Evolutionary conservation across 1,139 yeast species (phyloP).

Genomic region (Kodamaea ohmeri): DNA sequence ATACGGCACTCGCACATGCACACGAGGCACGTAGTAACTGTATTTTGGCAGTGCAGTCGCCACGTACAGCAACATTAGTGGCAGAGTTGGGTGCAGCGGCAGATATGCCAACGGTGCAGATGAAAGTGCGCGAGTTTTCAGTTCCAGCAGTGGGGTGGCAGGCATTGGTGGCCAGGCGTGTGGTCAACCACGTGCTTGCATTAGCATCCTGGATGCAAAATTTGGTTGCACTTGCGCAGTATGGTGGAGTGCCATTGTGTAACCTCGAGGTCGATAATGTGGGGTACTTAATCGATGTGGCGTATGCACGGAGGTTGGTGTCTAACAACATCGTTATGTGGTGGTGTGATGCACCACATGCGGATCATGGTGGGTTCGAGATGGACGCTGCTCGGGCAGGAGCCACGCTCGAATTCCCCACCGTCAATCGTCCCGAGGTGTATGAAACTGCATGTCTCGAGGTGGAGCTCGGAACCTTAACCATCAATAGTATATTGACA

Average conservation of each 20-base stretch:
- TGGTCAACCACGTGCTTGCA: conserved; percentile 69
- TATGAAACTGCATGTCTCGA: conserved; percentile 81
- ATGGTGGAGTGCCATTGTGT: conserved; percentile 82
- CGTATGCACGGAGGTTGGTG: conserved; percentile 74
- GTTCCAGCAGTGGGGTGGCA: conserved; percentile 92
- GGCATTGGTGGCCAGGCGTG: conserved; percentile 58
- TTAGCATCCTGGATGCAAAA: conserved; percentile 74
- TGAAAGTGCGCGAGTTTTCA: conserved; percentile 53
- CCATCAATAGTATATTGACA: conserved; percentile 82
- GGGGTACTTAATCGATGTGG: conserved; percentile 78
- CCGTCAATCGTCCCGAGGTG: conserved; percentile 74
- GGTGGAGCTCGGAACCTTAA: conserved; percentile 71
- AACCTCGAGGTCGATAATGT: conserved; percentile 75
- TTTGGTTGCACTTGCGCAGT: conserved; percentile 62
- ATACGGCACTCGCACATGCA: conserved; percentile 52
- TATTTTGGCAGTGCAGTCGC: conserved; percentile 73
- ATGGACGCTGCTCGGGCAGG: conserved; percentile 52
- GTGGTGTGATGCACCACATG: conserved; percentile 86
- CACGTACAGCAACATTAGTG: conserved; percentile 48
- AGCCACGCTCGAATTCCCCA: conserved; percentile 68
- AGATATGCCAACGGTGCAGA: conserved; percentile 65
- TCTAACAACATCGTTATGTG: conserved; percentile 73
- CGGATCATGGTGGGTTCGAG: conserved; percentile 86
- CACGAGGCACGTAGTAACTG: conserved; percentile 70
- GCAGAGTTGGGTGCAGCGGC: conserved; percentile 42